phyloP scores from a whole-genome alignment of 805 yeast species.

The Dipodascus albidus region DNA sequence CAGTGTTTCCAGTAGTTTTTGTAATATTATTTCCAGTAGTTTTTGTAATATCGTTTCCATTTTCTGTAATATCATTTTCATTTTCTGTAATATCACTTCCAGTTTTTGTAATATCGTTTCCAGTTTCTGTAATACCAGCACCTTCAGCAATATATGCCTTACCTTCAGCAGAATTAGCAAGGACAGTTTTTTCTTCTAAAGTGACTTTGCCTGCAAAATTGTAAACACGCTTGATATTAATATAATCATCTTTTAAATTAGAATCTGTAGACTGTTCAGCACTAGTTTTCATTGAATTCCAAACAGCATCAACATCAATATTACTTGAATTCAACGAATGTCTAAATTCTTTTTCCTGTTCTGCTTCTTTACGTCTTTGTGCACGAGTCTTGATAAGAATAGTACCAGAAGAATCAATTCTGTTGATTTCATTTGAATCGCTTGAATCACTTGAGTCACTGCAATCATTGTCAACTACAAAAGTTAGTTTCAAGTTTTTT shows the following conservation, averaged over 20 bases:
- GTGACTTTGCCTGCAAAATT: conserved; percentile 82
- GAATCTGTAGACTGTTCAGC: neutral
- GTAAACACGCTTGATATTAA: conserved; percentile 66
- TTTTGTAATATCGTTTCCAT: conserved; percentile 14
- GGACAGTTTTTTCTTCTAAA: conserved; percentile 70
- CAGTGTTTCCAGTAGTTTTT: too few relatives aligned
- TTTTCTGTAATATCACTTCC: conserved; percentile 8
- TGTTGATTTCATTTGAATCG: too few relatives aligned
- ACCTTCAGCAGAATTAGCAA: conserved; percentile 73
- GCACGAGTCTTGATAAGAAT: conserved; percentile 55
- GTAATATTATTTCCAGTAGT: neutral
- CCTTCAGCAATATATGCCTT: conserved; percentile 52
- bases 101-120: too few relatives aligned
- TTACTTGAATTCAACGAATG: conserved; percentile 20
- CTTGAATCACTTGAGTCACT: conserved; percentile 29
- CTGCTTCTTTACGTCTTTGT: conserved; percentile 33
- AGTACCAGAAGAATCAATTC: conserved; percentile 26
- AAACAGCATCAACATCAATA: conserved; percentile 40
- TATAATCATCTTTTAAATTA: conserved; percentile 32
- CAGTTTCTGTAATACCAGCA: conserved; percentile 13
- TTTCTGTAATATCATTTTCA: too few relatives aligned
- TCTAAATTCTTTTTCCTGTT: conserved; percentile 22
- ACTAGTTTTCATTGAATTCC: conserved; percentile 38
- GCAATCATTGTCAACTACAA: conserved; percentile 19
- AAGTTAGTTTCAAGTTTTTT: too few relatives aligned